phyloP scores from a whole-genome alignment of 163 green algal genomes.

The Volvox carteri region DNA sequence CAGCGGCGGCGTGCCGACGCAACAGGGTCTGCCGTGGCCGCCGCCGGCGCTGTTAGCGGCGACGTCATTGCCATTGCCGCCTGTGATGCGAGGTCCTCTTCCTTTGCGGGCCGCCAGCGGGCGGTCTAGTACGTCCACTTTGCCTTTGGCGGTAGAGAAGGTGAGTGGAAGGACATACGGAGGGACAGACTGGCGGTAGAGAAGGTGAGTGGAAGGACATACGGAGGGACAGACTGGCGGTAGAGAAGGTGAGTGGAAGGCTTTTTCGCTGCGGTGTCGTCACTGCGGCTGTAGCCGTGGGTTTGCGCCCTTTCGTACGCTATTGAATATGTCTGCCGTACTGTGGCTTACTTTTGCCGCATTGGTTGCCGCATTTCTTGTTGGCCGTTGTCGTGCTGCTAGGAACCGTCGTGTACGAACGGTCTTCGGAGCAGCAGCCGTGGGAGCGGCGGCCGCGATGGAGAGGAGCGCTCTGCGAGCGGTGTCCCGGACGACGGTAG shows the following conservation, averaged over 20 bases:
- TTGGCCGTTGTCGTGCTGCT: too few species aligned
- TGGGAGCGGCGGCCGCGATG: neutral
- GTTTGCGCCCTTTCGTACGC: too few species aligned
- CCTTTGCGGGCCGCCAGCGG: too few species aligned
- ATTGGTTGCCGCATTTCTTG: too few species aligned
- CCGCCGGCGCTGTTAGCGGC: neutral
- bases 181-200: neutral
- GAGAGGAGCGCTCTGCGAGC: neutral
- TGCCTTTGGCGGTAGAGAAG: neutral
- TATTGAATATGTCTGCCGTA: too few species aligned
- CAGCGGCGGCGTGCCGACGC: neutral
- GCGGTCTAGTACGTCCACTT: neutral
- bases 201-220: neutral
- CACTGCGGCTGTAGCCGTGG: too few species aligned
- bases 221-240: too few species aligned
- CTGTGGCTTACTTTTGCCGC: too few species aligned
- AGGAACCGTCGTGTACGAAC: too few species aligned
- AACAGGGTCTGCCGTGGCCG: neutral
- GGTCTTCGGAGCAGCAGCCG: neutral
- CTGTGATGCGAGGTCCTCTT: neutral
- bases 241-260: neutral
- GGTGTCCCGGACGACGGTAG: neutral
- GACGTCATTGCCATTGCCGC: neutral
- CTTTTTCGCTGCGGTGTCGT: too few species aligned
- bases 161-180: too few species aligned